Evolutionary conservation across 139 green algal species (phyloP).

Genomic region (Ettlia oleoabundans): DNA sequence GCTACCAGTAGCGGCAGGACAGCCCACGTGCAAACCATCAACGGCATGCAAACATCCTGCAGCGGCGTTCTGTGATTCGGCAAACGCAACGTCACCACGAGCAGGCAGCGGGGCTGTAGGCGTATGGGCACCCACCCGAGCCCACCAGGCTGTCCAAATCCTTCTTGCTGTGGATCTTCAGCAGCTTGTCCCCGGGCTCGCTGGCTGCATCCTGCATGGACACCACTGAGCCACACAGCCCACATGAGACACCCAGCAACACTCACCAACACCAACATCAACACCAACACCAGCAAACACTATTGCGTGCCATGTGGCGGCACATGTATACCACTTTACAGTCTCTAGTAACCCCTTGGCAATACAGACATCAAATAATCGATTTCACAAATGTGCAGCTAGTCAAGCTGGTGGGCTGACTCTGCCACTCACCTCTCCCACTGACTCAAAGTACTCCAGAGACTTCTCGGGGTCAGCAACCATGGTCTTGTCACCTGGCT

Average conservation of each 20-base stretch:
- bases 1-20: too few species aligned
- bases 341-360: too few species aligned
- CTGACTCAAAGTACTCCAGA: slow-evolving; percentile 80
- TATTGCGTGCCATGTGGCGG: too few species aligned
- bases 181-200: slow-evolving; percentile 47
- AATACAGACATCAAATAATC: too few species aligned
- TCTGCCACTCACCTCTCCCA: background rate
- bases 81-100: background rate
- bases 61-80: background rate
- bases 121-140: background rate
- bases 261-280: too few species aligned
- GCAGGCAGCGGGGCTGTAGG: background rate
- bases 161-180: slow-evolving; percentile 45
- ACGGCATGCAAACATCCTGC: too few species aligned
- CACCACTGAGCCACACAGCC: too few species aligned
- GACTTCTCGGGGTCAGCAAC: slow-evolving; percentile 78
- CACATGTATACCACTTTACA: too few species aligned
- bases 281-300: too few species aligned
- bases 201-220: slow-evolving; percentile 36
- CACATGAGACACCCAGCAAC: too few species aligned
- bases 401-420: background rate
- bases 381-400: too few species aligned
- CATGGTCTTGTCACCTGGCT: slow-evolving; percentile 92
- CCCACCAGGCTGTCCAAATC: slow-evolving; percentile 50
- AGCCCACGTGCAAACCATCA: too few species aligned